Evolutionary conservation across 495 filamentous ascomycete species (phyloP), one percentile per base, ranked within the genome.

Genomic region (Xylaria acuta): DNA sequence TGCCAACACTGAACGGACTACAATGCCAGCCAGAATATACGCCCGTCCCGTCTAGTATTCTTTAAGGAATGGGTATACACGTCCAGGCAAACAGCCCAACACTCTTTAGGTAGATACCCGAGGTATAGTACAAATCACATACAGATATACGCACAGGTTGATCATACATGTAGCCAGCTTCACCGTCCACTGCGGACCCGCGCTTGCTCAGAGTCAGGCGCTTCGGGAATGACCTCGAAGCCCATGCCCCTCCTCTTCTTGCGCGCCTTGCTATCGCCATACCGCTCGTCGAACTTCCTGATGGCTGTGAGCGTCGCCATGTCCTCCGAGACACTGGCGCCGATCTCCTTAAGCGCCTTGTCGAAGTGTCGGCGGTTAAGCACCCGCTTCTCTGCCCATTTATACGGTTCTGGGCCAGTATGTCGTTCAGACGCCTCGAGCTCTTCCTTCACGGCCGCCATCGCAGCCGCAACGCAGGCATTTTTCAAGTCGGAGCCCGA

Each of bases 401-500:
- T 78, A 65, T 90, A 91, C 16, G 84, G 81, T 49, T 84, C 81
- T 79, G 53, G 73, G 5, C 77, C 77, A 8, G 83, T 76, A 67
- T 90, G 87, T 53, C 84, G 84, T 4, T 87, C 83, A 9, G 89
- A 88, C 3, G 86, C 76, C 40, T 85, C 82, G 3, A 83, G 75
- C 49, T 92, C 90, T 76, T 98, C 93, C 18, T 93, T 89, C 0
- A 98, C 94, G 53, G 93, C 95, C 22, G 92, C 92, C 74, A 98
- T 86, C 1, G 96, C 96, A 0, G 96, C 96, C 5, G 94, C 92
- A 4, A 99, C 97, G 45, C 89, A 92, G 18, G 98, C 77, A 72
- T 99, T 98, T 85, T 99, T 99, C 32, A 98, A 84, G 77, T 99
- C 96, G 2, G 92, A 94, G n/a, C 96, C 96, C 0, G 94, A 97